Evolutionary conservation across 371 early-diverging fungal species (phyloP).

Genomic region (Vairimorpha apis): DNA sequence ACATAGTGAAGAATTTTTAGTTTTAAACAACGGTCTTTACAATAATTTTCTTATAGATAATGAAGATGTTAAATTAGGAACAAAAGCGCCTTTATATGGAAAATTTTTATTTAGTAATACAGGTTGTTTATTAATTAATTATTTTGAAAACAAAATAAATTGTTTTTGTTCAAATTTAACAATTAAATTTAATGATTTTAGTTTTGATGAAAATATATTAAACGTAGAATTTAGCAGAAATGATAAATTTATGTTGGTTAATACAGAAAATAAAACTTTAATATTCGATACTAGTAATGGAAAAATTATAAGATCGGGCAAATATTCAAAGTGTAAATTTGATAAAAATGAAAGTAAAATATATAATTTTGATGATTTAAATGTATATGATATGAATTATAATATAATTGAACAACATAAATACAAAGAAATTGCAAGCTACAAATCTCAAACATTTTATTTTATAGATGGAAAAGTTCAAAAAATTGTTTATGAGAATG

Average conservation of each 20-base stretch:
- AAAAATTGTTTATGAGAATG: slow-evolving; percentile 21
- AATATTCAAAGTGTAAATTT: not conserved
- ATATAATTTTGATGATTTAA: not conserved
- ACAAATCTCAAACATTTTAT: not conserved
- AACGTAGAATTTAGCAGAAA: not conserved
- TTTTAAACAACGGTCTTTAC: not conserved
- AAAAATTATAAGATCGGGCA: not conserved
- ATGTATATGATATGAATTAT: not conserved
- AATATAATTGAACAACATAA: not conserved
- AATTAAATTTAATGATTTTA: not conserved
- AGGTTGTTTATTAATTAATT: not conserved
- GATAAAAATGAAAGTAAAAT: not conserved
- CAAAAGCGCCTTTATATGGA: not conserved
- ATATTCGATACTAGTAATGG: not conserved
- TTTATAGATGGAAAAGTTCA: slow-evolving; percentile 40
- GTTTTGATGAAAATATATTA: not conserved
- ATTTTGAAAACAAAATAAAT: not conserved
- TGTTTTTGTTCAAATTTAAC: not conserved
- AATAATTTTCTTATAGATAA: not conserved
- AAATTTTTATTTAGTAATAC: not conserved
- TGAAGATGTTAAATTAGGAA: not conserved
- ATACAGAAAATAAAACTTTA: not conserved
- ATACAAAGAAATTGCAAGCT: not conserved
- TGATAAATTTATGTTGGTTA: not conserved
- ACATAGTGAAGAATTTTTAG: not conserved